A percentile compares a stretch with the other conserved stretches of the same genome.
Conservation (phyloP, 2,329 filamentous ascomycete species). For the Penicillium sp. region DNA sequence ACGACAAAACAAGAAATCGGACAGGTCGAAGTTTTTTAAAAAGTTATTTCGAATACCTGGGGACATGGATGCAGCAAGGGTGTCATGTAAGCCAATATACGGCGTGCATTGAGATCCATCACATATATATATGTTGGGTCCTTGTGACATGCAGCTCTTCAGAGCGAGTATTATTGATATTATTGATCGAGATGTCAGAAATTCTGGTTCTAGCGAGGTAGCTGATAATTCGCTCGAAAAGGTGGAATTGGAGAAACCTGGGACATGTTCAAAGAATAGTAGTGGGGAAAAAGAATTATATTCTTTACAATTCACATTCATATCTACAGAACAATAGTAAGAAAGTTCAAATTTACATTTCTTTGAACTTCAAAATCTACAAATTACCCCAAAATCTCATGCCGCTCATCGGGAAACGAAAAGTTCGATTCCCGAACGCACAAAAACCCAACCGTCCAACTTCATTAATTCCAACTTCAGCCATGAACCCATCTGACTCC, state of each 20-base stretch:
- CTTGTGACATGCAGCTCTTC: constrained; percentile 7
- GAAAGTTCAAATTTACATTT: background rate
- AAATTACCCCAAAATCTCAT: constrained; percentile 22
- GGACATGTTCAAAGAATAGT: too few species aligned
- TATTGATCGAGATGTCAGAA: too few species aligned
- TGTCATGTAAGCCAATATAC: background rate
- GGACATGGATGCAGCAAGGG: constrained; percentile 5
- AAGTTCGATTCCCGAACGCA: constrained; percentile 38
- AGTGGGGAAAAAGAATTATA: background rate
- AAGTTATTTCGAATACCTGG: background rate
- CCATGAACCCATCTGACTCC: background rate
- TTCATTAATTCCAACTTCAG: background rate
- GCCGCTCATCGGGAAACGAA: constrained; percentile 36
- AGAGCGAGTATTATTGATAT: too few species aligned
- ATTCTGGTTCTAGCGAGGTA: background rate
- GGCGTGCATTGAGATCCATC: background rate
- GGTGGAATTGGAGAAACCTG: background rate
- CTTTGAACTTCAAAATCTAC: background rate
- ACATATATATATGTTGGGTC: background rate
- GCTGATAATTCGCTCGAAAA: background rate
- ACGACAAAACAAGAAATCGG: background rate
- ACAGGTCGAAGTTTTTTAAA: background rate
- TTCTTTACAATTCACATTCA: constrained; percentile 1
- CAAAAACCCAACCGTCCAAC: constrained; percentile 17
- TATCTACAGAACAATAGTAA: constrained; percentile 13